Conservation (phyloP, 805 yeast species). For the Citeromyces nyonsensis region DNA sequence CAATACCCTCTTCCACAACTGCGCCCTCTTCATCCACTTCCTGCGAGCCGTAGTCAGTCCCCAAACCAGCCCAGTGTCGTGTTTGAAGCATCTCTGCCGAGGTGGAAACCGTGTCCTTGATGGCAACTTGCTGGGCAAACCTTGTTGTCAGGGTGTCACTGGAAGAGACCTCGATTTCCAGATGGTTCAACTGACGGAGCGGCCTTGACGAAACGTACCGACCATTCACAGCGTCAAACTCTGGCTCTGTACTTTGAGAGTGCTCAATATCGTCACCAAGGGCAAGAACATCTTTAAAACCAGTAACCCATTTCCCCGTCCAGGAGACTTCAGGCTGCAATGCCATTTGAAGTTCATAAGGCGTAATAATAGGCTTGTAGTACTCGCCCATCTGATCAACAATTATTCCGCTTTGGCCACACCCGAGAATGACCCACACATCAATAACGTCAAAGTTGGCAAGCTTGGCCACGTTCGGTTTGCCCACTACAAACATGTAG, state of each 20-base stretch:
- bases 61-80: conserved; percentile 79
- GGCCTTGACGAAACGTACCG: conserved; percentile 61
- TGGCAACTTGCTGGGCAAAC: conserved; percentile 41
- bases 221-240: conserved; percentile 84
- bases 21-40: conserved; percentile 50
- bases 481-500: conserved; percentile 91
- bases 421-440: conserved; percentile 88
- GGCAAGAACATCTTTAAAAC: conserved; percentile 35
- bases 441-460: conserved; percentile 94
- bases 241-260: conserved; percentile 39
- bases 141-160: conserved; percentile 28
- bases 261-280: conserved; percentile 9
- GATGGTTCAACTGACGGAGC: conserved; percentile 45
- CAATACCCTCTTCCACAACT: conserved; percentile 61
- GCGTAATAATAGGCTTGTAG: conserved; percentile 85
- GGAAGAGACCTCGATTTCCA: conserved; percentile 36
- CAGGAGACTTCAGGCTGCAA: conserved; percentile 62
- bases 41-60: conserved; percentile 48
- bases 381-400: conserved; percentile 68
- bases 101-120: conserved; percentile 74
- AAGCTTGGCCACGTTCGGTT: conserved; percentile 91
- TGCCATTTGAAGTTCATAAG: conserved; percentile 79
- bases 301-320: conserved; percentile 91
- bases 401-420: conserved; percentile 87
- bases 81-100: conserved; percentile 66